Base-by-base conservation (phyloP, 2,329 filamentous ascomycete species). In the Blastomyces emzantsi region DNA sequence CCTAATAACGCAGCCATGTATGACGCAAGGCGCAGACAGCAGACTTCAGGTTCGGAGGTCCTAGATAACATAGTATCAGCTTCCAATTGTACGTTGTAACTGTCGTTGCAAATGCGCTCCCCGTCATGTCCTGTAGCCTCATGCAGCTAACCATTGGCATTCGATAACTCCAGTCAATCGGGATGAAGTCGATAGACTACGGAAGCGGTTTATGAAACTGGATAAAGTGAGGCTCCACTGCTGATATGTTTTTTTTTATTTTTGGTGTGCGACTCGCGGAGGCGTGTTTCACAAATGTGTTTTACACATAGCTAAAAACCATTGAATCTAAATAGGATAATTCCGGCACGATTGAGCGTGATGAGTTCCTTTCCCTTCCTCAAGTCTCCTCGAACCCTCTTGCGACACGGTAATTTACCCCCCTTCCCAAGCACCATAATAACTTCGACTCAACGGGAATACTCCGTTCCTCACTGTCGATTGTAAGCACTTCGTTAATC, bases 201-300 rank as follows among this genome's bases (percentile, higher is more conserved):
- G 92, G 73, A 99, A 99, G 82, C 86, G 93, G 66, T 99, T 99
- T 75, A 97, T 97, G 93, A 99, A 99, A 80, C 82, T 99, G 65
- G 94, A 99, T 79, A 97, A 97, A 85, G 93, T 94, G 60, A 64
- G 71, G 60, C 49, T 22, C 58, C 43, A 13, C 15, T 52, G 1
- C 19, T 43, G 55, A 43, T 43, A 28, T 43, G n/a, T 19, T 58
- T 6, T 13, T 1, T 28, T 28, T 43, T n/a, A n/a, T n/a, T n/a
- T 36, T 43, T 33, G 5, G 11, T 19, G 11, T 52, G 49, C 22
- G 49, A 9, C 7, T 7, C 28, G 22, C 17, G 43, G 25, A 2
- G 41, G 7, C 19, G 28, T 2, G 28, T 1, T 15, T 28, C 25
- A 4, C 49, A 52, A 28, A 17, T 3, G 11, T 13, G 19, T 60